Evolutionary conservation across 139 green algal genomes (phyloP).

Genomic region (Zygnema circumcarinatum): DNA sequence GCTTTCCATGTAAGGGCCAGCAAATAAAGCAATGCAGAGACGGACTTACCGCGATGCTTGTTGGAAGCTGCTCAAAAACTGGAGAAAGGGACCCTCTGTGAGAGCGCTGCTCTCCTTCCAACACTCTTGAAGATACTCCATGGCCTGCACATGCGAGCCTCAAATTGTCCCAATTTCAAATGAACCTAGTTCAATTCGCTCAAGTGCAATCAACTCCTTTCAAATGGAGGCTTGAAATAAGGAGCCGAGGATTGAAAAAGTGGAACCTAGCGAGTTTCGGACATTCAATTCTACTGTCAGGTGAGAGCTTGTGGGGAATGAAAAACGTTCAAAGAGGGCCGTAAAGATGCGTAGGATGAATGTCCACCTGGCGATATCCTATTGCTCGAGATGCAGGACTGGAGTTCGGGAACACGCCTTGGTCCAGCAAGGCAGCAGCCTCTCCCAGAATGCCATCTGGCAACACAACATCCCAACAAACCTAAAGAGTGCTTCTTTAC

Average conservation of each 20-base stretch:
- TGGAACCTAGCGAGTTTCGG: neutral
- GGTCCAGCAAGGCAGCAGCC: constrained; percentile 34
- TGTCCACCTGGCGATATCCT: constrained; percentile 58
- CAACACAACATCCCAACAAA: constrained; percentile 33
- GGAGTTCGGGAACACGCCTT: constrained; percentile 19
- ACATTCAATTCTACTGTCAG: too few species aligned
- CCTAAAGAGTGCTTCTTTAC: too few species aligned
- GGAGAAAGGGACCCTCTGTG: constrained; percentile 7
- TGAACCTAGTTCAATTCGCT: neutral
- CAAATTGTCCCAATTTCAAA: neutral
- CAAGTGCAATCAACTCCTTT: neutral
- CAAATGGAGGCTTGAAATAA: neutral
- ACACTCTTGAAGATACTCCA: constrained; percentile 51
- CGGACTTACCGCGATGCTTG: constrained; percentile 30
- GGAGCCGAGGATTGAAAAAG: neutral
- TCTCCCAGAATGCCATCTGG: constrained; percentile 34
- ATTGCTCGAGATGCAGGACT: constrained; percentile 48
- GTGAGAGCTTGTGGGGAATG: too few species aligned
- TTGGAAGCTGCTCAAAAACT: constrained; percentile 48
- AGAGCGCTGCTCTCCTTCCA: neutral
- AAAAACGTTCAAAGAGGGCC: too few species aligned
- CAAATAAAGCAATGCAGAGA: too few species aligned
- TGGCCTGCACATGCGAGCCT: constrained; percentile 17
- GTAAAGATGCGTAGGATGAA: too few species aligned
- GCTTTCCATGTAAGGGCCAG: too few species aligned